phyloP scores from a whole-genome alignment of 139 green algal genomes.

The Spirogloea muscicola region DNA sequence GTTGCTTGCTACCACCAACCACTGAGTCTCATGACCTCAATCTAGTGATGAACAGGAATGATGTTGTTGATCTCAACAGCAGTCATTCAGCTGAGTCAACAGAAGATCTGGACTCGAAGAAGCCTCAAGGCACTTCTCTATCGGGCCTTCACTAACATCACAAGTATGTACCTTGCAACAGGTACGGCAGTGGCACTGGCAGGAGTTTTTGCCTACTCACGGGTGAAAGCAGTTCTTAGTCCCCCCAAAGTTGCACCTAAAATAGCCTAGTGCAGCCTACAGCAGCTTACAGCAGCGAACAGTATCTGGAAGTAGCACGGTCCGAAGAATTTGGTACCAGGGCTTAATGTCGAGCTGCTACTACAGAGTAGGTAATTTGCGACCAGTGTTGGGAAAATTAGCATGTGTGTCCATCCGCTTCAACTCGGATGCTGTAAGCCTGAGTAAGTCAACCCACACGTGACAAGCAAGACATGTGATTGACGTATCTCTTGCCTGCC shows the following conservation, averaged over 20 bases:
- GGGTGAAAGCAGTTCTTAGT: conserved; percentile 59
- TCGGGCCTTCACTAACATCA: too few relatives aligned
- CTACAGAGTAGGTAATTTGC: too few relatives aligned
- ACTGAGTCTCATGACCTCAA: background rate
- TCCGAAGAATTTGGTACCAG: too few relatives aligned
- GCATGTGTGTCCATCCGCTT: too few relatives aligned
- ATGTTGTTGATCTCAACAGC: background rate
- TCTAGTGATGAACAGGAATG: background rate
- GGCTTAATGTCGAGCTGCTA: too few relatives aligned
- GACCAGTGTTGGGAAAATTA: too few relatives aligned
- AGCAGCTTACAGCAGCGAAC: background rate
- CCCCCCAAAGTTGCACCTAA: too few relatives aligned
- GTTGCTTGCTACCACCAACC: background rate
- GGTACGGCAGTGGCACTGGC: conserved; percentile 78
- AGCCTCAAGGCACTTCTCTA: background rate
- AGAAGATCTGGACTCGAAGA: background rate
- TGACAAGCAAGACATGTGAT: too few relatives aligned
- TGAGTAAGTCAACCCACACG: too few relatives aligned
- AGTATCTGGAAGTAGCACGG: too few relatives aligned
- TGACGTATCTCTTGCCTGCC: too few relatives aligned
- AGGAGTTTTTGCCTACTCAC: conserved; percentile 89
- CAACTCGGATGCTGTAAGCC: too few relatives aligned
- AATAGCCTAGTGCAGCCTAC: conserved; percentile 24
- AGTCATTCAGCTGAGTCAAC: background rate
- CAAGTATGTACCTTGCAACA: background rate